Conservation (phyloP, 345 rosid species). For the Moricandia arvensis region DNA sequence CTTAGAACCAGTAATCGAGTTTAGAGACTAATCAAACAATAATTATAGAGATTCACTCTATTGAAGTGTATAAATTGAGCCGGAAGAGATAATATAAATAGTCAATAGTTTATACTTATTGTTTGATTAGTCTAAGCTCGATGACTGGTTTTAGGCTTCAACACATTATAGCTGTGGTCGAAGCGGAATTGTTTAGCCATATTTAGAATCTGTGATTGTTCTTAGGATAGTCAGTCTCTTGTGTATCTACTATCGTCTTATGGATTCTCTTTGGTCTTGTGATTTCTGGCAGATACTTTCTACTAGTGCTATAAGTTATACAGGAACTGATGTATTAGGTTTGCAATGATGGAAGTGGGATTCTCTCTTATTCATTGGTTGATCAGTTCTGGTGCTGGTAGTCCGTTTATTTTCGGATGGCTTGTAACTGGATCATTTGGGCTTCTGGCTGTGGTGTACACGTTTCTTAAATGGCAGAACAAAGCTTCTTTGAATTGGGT, state of each 20-base stretch:
- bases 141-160: too few species aligned
- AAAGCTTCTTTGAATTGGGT: conserved; percentile 54
- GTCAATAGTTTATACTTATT: too few species aligned
- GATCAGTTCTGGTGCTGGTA: conserved; percentile 40
- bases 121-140: too few species aligned
- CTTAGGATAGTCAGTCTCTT: not conserved
- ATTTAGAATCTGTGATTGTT: conserved; percentile 10
- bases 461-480: conserved; percentile 60
- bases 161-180: too few species aligned
- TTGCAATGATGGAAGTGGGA: conserved; percentile 46
- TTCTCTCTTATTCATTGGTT: conserved; percentile 42
- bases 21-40: too few species aligned
- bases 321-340: conserved; percentile 19
- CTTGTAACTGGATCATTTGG: conserved; percentile 48
- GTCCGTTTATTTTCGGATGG: conserved; percentile 49
- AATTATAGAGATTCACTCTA: too few species aligned
- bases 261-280: not conserved
- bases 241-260: conserved; percentile 6
- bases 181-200: not conserved
- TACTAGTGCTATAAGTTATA: not conserved
- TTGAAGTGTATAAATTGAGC: not conserved
- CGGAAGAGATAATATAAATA: too few species aligned
- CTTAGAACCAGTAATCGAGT: too few species aligned
- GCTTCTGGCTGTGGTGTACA: conserved; percentile 43
- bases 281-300: conserved; percentile 4